Evolutionary conservation across 768 basidiomycete species (phyloP).

Genomic region (Kwoniella pini): DNA sequence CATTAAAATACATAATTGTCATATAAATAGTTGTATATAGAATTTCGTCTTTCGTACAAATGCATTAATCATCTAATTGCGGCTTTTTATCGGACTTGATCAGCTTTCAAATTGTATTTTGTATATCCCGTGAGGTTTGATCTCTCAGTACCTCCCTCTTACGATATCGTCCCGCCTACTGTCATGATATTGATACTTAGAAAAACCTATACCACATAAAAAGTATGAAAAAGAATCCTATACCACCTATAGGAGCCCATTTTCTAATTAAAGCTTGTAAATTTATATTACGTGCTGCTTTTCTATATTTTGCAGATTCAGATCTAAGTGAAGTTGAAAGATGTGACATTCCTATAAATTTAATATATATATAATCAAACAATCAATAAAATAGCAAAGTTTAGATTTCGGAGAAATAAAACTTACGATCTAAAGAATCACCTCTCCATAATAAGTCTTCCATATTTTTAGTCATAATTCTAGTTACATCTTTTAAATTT

Average conservation of each 20-base stretch:
- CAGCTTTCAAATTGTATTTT: too few species aligned
- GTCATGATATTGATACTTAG: too few species aligned
- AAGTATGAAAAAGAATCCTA: conserved; percentile 68
- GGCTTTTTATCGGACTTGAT: too few species aligned
- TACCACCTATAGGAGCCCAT: conserved; percentile 87
- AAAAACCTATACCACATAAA: conserved; percentile 62
- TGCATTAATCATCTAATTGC: neutral
- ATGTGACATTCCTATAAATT: conserved; percentile 87
- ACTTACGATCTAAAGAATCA: conserved; percentile 89
- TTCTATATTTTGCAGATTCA: conserved; percentile 96
- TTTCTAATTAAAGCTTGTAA: conserved; percentile 89
- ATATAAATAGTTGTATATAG: neutral
- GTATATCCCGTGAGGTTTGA: too few species aligned
- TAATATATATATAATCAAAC: neutral
- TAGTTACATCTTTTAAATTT: conserved; percentile 94
- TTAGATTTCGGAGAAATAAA: too few species aligned
- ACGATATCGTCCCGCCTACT: too few species aligned
- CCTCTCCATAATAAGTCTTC: conserved; percentile 98
- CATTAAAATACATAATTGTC: conserved; percentile 1
- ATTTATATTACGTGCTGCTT: conserved; percentile 92
- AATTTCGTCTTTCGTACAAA: neutral
- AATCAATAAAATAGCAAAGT: too few species aligned
- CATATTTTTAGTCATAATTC: conserved; percentile 99
- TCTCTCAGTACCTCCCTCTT: too few species aligned
- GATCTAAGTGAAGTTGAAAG: conserved; percentile 89